Evolutionary conservation across 371 early-diverging fungal species (phyloP).

Genomic region (Mortierella polycephala): DNA sequence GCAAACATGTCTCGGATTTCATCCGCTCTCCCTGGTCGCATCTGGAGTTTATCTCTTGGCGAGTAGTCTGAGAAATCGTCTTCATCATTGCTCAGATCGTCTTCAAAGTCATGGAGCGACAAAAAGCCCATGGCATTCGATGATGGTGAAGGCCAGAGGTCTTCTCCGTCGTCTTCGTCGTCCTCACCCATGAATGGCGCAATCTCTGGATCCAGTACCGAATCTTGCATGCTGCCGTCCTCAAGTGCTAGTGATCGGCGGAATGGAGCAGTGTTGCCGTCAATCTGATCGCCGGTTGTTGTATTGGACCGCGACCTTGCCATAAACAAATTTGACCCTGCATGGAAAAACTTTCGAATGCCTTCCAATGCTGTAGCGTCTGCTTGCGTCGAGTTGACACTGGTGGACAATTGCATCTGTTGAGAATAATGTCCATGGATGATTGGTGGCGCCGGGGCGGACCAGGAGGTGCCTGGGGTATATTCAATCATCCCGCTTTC

Average conservation of each 20-base stretch:
- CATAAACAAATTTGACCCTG: conserved; percentile 50
- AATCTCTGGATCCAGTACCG: conserved; percentile 68
- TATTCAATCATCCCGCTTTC: conserved; percentile 31
- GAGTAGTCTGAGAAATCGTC: conserved; percentile 22
- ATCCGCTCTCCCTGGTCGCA: conserved; percentile 23
- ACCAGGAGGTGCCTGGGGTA: conserved; percentile 24
- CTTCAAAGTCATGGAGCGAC: conserved; percentile 14
- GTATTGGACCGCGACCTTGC: conserved; percentile 70
- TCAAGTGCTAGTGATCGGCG: conserved; percentile 44
- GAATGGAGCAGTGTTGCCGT: conserved; percentile 37
- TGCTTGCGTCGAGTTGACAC: conserved; percentile 12
- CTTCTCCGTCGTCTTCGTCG: conserved; percentile 65
- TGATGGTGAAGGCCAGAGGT: conserved; percentile 44
- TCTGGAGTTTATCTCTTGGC: conserved; percentile 10
- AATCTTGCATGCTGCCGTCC: conserved; percentile 41
- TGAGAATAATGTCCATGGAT: conserved; percentile 20
- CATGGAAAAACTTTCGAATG: conserved; percentile 53
- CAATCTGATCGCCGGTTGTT: conserved; percentile 40
- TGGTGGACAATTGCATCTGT: conserved; percentile 23
- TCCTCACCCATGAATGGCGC: conserved; percentile 68
- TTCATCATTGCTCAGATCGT: conserved; percentile 42
- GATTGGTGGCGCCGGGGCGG: conserved; percentile 17
- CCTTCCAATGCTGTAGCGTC: conserved; percentile 52
- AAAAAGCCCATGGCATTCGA: conserved; percentile 30
- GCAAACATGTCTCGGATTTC: conserved; percentile 47